These are phyloP conservation scores for Hysterangium stoloniferum DNA, from an alignment of 768 basidiomycete species.

Conservation along the genomic window DNA sequence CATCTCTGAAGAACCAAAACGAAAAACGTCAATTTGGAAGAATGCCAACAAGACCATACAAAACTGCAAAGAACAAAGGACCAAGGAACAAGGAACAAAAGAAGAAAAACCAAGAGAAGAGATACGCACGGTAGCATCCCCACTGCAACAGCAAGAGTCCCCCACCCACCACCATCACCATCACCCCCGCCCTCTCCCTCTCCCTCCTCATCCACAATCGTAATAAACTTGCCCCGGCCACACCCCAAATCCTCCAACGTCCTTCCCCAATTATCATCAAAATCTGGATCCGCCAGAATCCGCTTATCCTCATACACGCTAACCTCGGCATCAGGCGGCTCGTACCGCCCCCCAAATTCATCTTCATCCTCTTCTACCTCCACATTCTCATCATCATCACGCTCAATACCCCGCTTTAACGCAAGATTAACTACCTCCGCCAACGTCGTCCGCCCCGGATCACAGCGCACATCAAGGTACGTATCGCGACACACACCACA, in stretches of 20 bases:
- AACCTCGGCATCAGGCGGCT: conserved; percentile 47
- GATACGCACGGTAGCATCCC: conserved; percentile 60
- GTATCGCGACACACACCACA: conserved; percentile 91
- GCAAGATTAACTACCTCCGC: conserved; percentile 65
- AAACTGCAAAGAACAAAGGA: too few relatives aligned
- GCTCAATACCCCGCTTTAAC: too few relatives aligned
- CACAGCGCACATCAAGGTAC: conserved; percentile 68
- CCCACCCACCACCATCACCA: too few relatives aligned
- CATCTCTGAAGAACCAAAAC: conserved; percentile 33
- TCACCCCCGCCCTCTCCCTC: too few relatives aligned
- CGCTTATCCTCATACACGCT: conserved; percentile 84
- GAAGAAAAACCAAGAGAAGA: neutral
- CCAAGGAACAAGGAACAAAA: too few relatives aligned
- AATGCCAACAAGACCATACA: too few relatives aligned
- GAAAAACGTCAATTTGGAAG: conserved; percentile 12
- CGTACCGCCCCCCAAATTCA: conserved; percentile 21
- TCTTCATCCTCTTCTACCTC: too few relatives aligned
- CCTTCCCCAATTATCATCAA: conserved; percentile 78
- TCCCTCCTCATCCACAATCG: conserved; percentile 84
- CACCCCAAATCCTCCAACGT: conserved; percentile 79
- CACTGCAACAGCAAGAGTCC: conserved; percentile 64
- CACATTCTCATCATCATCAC: too few relatives aligned
- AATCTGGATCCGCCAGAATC: conserved; percentile 87
- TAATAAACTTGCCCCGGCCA: conserved; percentile 77
- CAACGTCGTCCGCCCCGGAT: conserved; percentile 59